Evolutionary conservation across 2,329 filamentous ascomycete species (phyloP), one percentile per base, ranked within the genome.

Genomic region (Claviceps sorghi): DNA sequence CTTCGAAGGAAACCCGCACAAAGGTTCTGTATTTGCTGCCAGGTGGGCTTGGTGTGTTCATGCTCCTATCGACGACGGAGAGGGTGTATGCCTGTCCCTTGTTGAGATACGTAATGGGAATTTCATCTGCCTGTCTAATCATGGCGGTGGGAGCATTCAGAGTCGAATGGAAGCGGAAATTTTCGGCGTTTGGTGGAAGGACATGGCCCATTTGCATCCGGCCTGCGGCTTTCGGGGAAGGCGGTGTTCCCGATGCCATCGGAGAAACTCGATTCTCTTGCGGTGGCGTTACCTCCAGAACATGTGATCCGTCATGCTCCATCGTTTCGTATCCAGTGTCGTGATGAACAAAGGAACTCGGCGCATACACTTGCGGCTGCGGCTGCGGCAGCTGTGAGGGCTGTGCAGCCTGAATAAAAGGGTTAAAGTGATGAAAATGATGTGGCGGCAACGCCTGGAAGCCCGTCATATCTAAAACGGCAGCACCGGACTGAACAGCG

Each of bases 91-190:
- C 88, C 65, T 97, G 91, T 26, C 91, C 90, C 68, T 97, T 97
- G 72, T 98, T 98, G 19, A 98, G 78, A 64, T 98, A 98, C 0
- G 91, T 96, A n/a, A 97, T 81, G 0, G 93, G 93, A 26, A 97
- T 94, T 65, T 97, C 91, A 55, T 94, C 86, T 1, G 82, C 70
- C 56, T 89, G 83, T 66, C 86, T 94, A 62, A 94, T 84, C 93
- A 97, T 98, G 8, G 93, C 93, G 0, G 93, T 98, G 3, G 91
- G 89, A 1, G 93, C 91, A 65, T 95, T 94, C 46, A 98, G 70
- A 0, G 88, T 93, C 49, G 88, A 84, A 64, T 93, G 86, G 64
- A 88, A 97, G 42, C 93, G 87, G 64, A 96, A 96, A 62, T 83
- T 85, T 61, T 86, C 83, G 10, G 75, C 77, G 0, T 74, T 74